Evolutionary conservation across 495 filamentous ascomycete species (phyloP), one percentile per base, ranked within the genome.

Genomic region (Podospora australis): DNA sequence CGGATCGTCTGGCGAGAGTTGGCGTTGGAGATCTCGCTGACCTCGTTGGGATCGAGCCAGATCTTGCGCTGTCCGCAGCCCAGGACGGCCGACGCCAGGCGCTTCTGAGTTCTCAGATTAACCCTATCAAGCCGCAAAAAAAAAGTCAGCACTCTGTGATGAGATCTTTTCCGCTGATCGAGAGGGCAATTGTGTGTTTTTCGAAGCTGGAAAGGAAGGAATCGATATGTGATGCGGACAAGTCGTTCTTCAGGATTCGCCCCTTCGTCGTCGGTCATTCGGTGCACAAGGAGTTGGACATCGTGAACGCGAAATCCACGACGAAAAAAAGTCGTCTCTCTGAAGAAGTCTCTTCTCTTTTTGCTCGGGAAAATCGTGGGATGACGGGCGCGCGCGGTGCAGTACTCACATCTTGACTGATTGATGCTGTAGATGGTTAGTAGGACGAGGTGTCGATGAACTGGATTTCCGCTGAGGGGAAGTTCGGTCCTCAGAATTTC

Each of bases 1-100:
- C 94, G 94, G 87, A 99, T 86, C 62, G 91, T 96, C 79, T 97
- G 90, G 69, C 92, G 94, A 63, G 90, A 96, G 86, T 97, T 97
- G 85, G 92, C 92, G 79, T 97, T 99, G 77, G 86, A 90, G 80
- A 99, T 97, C 74, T 99, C 92, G 81, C 76, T 91, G 73, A 91
- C 83, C 80, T 99, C 92, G 75, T 94, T 97, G 72, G 92, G 92
- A 78, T 99, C 92, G 70, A 99, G 90, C 92, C 92, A 99, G 79
- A 99, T 92, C 86, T 97, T 97, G 81, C 90, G 86, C 84, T 97
- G 86, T 72, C 92, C 92, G 80, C 88, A 92, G 78, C 89, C 90
- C 70, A 91, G 84, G 67, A 98, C 92, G 72, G 90, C 88, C 68
- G 92, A 88, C 68, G 92, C 94, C 65, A 98, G 91, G 76, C 94